A percentile compares a stretch with the other conserved stretches of the same genome.
phyloP scores from a whole-genome alignment of 2,329 filamentous ascomycete genomes.

The Fusarium lateritium region DNA sequence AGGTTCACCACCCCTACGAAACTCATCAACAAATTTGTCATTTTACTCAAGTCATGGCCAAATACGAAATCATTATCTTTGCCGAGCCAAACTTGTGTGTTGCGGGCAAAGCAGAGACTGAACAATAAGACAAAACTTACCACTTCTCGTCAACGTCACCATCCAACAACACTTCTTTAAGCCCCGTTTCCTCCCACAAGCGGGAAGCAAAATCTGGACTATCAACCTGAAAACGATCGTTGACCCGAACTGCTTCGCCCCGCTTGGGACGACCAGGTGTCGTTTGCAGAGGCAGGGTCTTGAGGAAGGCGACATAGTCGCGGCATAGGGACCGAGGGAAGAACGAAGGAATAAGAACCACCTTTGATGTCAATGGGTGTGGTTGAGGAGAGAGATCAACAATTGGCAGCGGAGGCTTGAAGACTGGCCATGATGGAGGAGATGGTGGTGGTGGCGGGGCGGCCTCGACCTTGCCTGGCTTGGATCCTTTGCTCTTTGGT shows the following conservation, averaged over 20 bases:
- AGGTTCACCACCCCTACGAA: constrained; percentile 82
- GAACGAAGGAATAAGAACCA: constrained; percentile 80
- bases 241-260: constrained; percentile 86
- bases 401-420: constrained; percentile 78
- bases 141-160: constrained; percentile 59
- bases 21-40: constrained; percentile 29
- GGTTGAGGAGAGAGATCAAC: constrained; percentile 73
- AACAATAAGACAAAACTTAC: constrained; percentile 54
- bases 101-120: not conserved
- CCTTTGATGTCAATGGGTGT: constrained; percentile 69
- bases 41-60: constrained; percentile 10
- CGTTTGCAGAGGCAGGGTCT: constrained; percentile 78
- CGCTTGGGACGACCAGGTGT: constrained; percentile 84
- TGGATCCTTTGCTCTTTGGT: constrained; percentile 53
- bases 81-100: not conserved
- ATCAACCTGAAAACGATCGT: constrained; percentile 88
- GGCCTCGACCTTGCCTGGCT: constrained; percentile 40
- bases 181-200: constrained; percentile 83
- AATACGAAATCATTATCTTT: constrained; percentile 30
- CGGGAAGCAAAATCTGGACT: constrained; percentile 81
- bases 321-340: constrained; percentile 83
- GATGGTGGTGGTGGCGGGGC: constrained; percentile 50
- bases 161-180: constrained; percentile 72
- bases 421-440: constrained; percentile 74
- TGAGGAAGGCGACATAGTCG: constrained; percentile 81